These are phyloP conservation scores for Linderniella brevidens DNA, from an alignment of 257 asterid species.

Conservation along the genomic window DNA sequence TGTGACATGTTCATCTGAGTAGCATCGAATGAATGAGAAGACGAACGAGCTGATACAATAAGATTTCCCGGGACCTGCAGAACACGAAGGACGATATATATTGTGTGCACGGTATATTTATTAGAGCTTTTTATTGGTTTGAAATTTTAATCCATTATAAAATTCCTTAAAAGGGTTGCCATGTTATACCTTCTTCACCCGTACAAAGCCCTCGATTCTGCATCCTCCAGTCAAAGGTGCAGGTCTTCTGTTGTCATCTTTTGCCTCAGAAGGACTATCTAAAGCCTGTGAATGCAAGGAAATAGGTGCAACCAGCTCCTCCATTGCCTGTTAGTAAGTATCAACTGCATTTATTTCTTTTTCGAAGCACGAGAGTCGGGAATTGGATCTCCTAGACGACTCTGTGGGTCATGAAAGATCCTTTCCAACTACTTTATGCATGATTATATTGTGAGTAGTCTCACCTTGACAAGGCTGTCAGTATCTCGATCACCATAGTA, in stretches of 20 bases:
- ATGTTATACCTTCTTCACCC: slow-evolving; percentile 68
- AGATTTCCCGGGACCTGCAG: slow-evolving; percentile 93
- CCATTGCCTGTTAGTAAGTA: slow-evolving; percentile 55
- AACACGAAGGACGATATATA: slow-evolving; percentile 7
- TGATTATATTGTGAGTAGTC: neutral
- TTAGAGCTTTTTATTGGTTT: no score
- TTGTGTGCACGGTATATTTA: neutral
- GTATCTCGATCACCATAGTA: slow-evolving; percentile 98
- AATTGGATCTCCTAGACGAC: no score
- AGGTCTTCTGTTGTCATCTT: slow-evolving; percentile 48
- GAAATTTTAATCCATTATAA: no score
- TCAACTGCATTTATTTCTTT: neutral
- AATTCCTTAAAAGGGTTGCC: no score
- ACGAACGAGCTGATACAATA: slow-evolving; percentile 78
- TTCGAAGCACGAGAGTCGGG: no score
- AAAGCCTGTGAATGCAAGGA: slow-evolving; percentile 43
- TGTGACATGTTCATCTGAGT: slow-evolving; percentile 98
- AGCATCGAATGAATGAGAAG: slow-evolving; percentile 84
- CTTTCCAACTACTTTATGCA: no score
- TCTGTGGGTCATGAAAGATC: no score
- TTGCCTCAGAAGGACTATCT: slow-evolving; percentile 20
- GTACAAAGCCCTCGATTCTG: slow-evolving; percentile 89
- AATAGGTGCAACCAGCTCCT: slow-evolving; percentile 63
- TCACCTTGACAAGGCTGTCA: slow-evolving; percentile 70
- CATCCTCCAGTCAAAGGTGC: slow-evolving; percentile 95